Base-by-base conservation (phyloP, 225 moss, liverwort and hornwort species). In the Sphagnum contortum region DNA sequence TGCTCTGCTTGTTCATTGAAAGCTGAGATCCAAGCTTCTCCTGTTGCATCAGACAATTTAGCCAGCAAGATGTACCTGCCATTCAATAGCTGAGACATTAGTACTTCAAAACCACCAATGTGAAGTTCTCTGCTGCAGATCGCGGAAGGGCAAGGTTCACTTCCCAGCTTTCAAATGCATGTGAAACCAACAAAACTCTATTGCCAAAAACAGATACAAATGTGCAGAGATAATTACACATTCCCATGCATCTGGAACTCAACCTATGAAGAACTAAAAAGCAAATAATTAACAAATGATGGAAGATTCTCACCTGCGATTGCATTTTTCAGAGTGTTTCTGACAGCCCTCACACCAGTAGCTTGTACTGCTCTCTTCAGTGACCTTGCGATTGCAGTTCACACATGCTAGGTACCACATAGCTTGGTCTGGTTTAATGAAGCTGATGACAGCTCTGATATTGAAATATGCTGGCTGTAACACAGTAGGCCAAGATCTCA, bases 341-440 rank as follows among this genome's bases (percentile, higher is more conserved):
- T 89, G 84, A 52, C 96, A 98, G 2, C 80, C 89, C 82, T 92
- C 96, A 66, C 96, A 98, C 92, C 96, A 93, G 74, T 79, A 98
- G 56, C 76, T 81, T 5, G 79, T 59, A 3, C 70, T 63, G 45
- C 74, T 64, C 48, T 82, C 82, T 62, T 89, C 83, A 4, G 68
- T 80, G 52, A 87, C 83, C 66, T 98, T 98, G 1, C 80, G 80
- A 49, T 86, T 91, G 56, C 96, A 98, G 0, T 70, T 59, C 7
- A 81, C 80, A 69, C 96, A 98, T 12, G 96, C 96, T 3, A 98
- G 71, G 57, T 98, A 98, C 96, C 96, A 98, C 96, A 98, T 87
- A 12, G 93, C 82, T 79, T 98, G 96, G 51, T 98, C 96, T n/a
- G 96, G 93, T 66, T 93, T 92, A 64, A 98, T 93, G 63, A 78